Evolutionary conservation across 768 basidiomycete species (phyloP).

Genomic region (Macrolepiota albuminosa): DNA sequence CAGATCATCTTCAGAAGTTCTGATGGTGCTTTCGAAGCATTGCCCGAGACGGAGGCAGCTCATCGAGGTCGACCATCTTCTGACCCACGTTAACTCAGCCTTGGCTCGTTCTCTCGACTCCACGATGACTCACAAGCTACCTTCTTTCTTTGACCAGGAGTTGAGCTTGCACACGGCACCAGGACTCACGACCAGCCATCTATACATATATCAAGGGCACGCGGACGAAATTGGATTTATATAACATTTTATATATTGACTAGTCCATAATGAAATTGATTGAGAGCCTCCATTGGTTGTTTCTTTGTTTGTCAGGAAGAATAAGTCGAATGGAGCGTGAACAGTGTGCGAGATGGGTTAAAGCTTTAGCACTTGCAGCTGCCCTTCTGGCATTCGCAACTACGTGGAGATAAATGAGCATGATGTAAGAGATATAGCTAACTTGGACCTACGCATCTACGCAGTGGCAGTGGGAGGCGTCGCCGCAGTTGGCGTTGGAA

Average conservation of each 20-base stretch:
- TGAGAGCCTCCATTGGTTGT: background rate
- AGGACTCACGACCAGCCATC: background rate
- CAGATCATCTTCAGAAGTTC: background rate
- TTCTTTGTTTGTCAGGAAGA: background rate
- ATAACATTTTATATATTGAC: background rate
- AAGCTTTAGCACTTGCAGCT: background rate
- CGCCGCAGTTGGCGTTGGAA: slow-evolving; percentile 25
- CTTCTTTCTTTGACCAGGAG: background rate
- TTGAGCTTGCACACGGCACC: background rate
- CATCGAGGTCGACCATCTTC: background rate
- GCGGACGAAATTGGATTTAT: background rate
- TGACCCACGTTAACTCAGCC: background rate
- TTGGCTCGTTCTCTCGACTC: background rate
- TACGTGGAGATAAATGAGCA: background rate
- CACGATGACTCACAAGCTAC: background rate
- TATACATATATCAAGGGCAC: background rate
- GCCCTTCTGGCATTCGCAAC: slow-evolving; percentile 3
- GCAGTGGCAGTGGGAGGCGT: slow-evolving; percentile 20
- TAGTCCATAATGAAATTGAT: background rate
- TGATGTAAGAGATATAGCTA: background rate
- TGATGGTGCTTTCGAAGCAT: slow-evolving; percentile 1
- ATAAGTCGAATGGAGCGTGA: background rate
- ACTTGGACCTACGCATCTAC: slow-evolving; percentile 14
- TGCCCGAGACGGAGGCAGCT: background rate
- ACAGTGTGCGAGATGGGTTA: background rate